A percentile compares a stretch with the other conserved stretches of the same genome.
phyloP scores from a whole-genome alignment of 2,329 filamentous ascomycete species.

The Tolypocladium sp. region DNA sequence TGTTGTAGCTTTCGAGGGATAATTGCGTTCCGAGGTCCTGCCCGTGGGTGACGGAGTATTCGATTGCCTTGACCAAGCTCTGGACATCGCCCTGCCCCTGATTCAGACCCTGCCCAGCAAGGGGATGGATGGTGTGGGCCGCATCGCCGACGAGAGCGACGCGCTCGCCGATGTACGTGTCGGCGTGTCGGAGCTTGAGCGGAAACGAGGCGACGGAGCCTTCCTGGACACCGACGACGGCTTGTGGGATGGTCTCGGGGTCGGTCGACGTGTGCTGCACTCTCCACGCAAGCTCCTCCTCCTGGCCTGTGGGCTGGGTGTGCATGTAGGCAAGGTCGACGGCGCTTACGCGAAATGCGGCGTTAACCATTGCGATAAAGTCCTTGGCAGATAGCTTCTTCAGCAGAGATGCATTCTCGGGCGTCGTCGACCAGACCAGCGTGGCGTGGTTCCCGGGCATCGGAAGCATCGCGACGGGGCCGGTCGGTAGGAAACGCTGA shows the following conservation, averaged over 20 bases:
- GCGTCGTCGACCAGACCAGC: slow-evolving; percentile 90
- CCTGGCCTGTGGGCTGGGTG: slow-evolving; percentile 46
- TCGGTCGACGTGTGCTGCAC: slow-evolving; percentile 57
- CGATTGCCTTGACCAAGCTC: slow-evolving; percentile 65
- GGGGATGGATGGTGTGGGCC: slow-evolving; percentile 88
- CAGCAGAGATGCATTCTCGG: slow-evolving; percentile 66
- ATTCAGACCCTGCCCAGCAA: slow-evolving; percentile 91
- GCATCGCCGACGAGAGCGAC: slow-evolving; percentile 89
- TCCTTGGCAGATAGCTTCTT: slow-evolving; percentile 65
- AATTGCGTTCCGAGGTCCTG: slow-evolving; percentile 77
- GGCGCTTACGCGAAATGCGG: slow-evolving; percentile 74
- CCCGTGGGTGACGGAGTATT: slow-evolving; percentile 69
- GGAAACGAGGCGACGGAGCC: slow-evolving; percentile 84
- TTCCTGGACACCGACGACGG: slow-evolving; percentile 62
- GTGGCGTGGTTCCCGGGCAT: slow-evolving; percentile 76
- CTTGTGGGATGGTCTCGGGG: slow-evolving; percentile 50
- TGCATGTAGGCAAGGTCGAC: slow-evolving; percentile 81
- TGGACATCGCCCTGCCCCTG: slow-evolving; percentile 85
- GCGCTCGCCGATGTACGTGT: slow-evolving; percentile 85
- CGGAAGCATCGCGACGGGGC: slow-evolving; percentile 84
- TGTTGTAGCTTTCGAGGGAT: slow-evolving; percentile 72
- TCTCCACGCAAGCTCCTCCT: slow-evolving; percentile 79
- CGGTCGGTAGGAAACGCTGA: slow-evolving; percentile 88
- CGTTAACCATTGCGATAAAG: slow-evolving; percentile 84
- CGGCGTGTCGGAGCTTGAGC: slow-evolving; percentile 83